phyloP scores from a whole-genome alignment of 2,329 filamentous ascomycete species.

The Calonectria pauciramosa region DNA sequence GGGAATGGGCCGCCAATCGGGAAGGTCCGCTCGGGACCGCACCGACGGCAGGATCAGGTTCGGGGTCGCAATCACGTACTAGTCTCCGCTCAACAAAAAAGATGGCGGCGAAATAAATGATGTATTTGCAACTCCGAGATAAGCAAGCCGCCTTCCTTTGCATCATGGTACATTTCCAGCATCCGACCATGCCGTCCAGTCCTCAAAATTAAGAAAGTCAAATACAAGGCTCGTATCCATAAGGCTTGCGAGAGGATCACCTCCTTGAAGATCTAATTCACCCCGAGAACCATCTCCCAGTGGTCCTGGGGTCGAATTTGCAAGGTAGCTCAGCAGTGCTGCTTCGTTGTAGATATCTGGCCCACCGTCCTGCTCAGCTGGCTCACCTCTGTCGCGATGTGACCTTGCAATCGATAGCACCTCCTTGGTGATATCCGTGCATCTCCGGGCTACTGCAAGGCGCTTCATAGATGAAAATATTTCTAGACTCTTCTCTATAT shows the following conservation, averaged over 20 bases:
- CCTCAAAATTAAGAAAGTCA: slow-evolving; percentile 18
- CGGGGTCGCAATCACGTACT: neutral
- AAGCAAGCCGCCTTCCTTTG: neutral
- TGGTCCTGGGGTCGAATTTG: neutral
- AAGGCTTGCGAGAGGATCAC: neutral
- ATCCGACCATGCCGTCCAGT: slow-evolving; percentile 19
- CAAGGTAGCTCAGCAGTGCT: slow-evolving; percentile 7
- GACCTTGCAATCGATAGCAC: slow-evolving; percentile 11
- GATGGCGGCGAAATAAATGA: neutral
- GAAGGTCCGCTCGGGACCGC: neutral
- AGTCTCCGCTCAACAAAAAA: neutral
- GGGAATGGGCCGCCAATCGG: slow-evolving; percentile 11
- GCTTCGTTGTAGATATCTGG: slow-evolving; percentile 8
- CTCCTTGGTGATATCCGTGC: slow-evolving; percentile 23
- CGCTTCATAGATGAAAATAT: slow-evolving; percentile 26
- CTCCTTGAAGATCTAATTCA: neutral
- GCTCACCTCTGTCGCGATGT: neutral
- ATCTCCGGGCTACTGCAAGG: slow-evolving; percentile 21
- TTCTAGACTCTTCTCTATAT: slow-evolving; percentile 25
- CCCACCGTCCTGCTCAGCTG: neutral
- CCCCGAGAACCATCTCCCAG: neutral
- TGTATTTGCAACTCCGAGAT: neutral
- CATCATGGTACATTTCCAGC: neutral
- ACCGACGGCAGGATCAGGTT: slow-evolving; percentile 1
- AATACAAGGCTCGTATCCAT: slow-evolving; percentile 16